A percentile compares a stretch with the other conserved stretches of the same genome.
Conservation (phyloP, 2,329 filamentous ascomycete genomes). For the Epichloe bromicola region DNA sequence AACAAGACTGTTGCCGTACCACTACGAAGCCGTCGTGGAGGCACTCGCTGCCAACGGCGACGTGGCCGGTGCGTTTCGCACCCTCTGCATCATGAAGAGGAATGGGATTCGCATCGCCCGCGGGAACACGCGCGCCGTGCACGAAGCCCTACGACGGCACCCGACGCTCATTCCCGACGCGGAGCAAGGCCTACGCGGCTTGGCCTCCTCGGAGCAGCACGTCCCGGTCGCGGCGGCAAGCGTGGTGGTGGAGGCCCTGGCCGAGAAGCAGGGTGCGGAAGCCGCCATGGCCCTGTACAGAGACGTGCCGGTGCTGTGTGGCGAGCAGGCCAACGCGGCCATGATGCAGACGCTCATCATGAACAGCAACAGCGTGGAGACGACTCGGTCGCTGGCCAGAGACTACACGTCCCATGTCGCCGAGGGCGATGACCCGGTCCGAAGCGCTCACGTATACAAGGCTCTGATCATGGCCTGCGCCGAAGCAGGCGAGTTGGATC, state of each 20-base stretch:
- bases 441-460: conserved; percentile 11
- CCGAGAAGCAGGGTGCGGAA: conserved; percentile 16
- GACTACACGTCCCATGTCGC: conserved; percentile 17
- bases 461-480: conserved; percentile 18
- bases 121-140: conserved; percentile 52
- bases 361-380: conserved; percentile 14
- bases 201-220: conserved; percentile 25
- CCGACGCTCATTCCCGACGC: conserved; percentile 34
- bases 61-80: conserved; percentile 50
- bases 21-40: conserved; percentile 71
- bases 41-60: conserved; percentile 51
- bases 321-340: conserved; percentile 13
- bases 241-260: conserved; percentile 22
- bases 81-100: conserved; percentile 61
- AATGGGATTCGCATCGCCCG: conserved; percentile 36
- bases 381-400: conserved; percentile 14
- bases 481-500: conserved; percentile 16
- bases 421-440: conserved; percentile 6
- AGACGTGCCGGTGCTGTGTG: conserved; percentile 16
- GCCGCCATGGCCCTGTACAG: conserved; percentile 21
- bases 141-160: conserved; percentile 36
- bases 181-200: conserved; percentile 40
- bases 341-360: conserved; percentile 20
- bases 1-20: conserved; percentile 45
- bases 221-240: conserved; percentile 25